These are phyloP conservation scores for Solanum etuberosum DNA, from an alignment of 257 asterid species.

Conservation along the genomic window DNA sequence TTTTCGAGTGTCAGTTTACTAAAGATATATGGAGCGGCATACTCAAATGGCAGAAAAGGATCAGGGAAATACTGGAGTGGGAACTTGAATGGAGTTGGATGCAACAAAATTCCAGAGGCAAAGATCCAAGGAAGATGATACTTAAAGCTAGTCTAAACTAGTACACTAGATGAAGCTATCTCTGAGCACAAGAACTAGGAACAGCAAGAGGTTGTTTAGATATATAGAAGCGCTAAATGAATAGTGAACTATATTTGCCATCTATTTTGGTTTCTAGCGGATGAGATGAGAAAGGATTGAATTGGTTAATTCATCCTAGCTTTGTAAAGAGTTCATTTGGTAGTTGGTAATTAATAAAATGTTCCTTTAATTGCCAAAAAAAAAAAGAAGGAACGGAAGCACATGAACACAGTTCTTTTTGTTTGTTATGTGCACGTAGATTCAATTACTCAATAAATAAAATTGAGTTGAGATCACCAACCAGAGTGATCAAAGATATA, in stretches of 20 bases:
- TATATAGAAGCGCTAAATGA: not conserved
- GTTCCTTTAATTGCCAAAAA: not conserved
- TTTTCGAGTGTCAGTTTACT: not conserved
- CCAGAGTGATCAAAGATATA: not conserved
- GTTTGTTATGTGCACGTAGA: not conserved
- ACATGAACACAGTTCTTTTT: not conserved
- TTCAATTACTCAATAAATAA: not conserved
- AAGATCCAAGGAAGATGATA: not conserved
- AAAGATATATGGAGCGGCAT: not conserved
- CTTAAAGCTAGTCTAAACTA: not conserved
- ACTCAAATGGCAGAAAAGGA: not conserved
- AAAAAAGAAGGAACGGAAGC: not conserved
- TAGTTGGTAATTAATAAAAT: not conserved
- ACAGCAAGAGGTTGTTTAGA: not conserved
- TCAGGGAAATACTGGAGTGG: not conserved
- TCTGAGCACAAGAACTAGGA: not conserved
- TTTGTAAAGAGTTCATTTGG: not conserved
- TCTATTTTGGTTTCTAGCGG: not conserved
- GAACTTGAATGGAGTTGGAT: not conserved
- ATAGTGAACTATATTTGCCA: not conserved
- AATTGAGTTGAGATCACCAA: not conserved
- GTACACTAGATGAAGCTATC: not conserved
- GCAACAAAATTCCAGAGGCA: not conserved
- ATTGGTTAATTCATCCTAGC: not conserved
- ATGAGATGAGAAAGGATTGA: not conserved